Evolutionary conservation across 1,284 basidiomycete species (phyloP).

Genomic region (Rhodotorula sp.): DNA sequence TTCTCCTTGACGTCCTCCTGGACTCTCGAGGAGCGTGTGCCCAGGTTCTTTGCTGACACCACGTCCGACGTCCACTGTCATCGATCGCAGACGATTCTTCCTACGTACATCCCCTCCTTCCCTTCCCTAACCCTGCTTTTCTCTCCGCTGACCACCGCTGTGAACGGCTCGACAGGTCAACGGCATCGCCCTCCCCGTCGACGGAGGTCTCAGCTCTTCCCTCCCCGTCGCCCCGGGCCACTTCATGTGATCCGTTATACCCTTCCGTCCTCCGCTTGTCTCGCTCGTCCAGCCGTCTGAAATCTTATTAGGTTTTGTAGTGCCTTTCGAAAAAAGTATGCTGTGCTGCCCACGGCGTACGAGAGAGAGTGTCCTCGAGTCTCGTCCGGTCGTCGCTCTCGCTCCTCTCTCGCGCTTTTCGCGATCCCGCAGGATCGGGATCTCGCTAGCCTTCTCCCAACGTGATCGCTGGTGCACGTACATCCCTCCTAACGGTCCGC

Average conservation of each 20-base stretch:
- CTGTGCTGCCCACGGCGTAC: too few species aligned
- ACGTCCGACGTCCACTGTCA: too few species aligned
- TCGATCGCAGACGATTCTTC: constrained; percentile 71
- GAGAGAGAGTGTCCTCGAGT: too few species aligned
- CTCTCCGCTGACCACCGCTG: not conserved
- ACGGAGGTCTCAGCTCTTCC: constrained; percentile 76
- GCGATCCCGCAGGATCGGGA: too few species aligned
- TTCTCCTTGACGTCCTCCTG: too few species aligned
- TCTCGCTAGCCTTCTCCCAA: too few species aligned
- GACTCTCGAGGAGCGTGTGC: too few species aligned
- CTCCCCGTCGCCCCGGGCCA: constrained; percentile 66
- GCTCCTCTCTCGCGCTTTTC: not conserved
- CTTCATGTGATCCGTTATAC: not conserved
- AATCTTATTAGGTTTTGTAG: not conserved
- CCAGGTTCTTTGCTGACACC: too few species aligned
- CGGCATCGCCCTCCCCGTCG: constrained; percentile 80
- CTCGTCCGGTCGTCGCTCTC: not conserved
- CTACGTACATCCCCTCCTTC: constrained; percentile 47
- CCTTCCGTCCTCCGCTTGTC: not conserved
- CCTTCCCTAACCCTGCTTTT: not conserved
- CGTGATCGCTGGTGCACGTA: too few species aligned
- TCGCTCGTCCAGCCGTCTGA: too few species aligned
- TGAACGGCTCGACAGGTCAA: constrained; percentile 60
- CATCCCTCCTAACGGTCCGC: too few species aligned
- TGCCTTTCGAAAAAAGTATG: too few species aligned